A percentile compares a stretch with the other conserved stretches of the same genome.
Conservation (phyloP, 768 basidiomycete species). For the Royoungia palumana region DNA sequence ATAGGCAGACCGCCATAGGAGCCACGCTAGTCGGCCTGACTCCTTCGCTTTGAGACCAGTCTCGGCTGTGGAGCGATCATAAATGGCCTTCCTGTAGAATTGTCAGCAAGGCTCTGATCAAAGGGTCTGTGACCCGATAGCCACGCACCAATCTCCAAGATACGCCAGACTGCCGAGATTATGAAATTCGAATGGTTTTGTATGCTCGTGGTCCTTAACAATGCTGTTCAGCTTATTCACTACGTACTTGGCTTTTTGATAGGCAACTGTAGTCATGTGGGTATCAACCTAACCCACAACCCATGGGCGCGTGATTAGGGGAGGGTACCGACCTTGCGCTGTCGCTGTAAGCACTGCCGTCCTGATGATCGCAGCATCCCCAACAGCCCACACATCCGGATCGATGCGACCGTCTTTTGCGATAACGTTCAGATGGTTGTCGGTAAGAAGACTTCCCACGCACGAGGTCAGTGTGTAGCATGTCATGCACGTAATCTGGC, state of each 20-base stretch:
- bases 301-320: constrained; percentile 12
- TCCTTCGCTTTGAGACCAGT: constrained; percentile 54
- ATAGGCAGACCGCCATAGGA: constrained; percentile 79
- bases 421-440: constrained; percentile 61
- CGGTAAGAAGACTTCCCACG: constrained; percentile 40
- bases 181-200: constrained; percentile 63
- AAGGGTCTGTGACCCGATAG: background rate
- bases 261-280: constrained; percentile 50
- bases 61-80: constrained; percentile 56
- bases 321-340: constrained; percentile 59
- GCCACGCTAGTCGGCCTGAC: constrained; percentile 68
- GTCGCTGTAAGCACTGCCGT: constrained; percentile 70
- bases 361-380: constrained; percentile 67
- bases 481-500: constrained; percentile 27
- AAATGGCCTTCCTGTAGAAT: constrained; percentile 65
- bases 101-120: constrained; percentile 4
- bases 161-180: constrained; percentile 78
- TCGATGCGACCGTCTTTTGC: constrained; percentile 51
- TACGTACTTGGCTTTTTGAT: constrained; percentile 71
- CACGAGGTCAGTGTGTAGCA: constrained; percentile 15
- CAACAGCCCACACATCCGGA: constrained; percentile 76
- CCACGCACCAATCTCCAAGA: constrained; percentile 65
- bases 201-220: constrained; percentile 44
- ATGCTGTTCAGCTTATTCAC: constrained; percentile 63
- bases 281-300: constrained; percentile 19